Conservation (phyloP, 2,329 filamentous ascomycete genomes). For the Xylariaceae sp. region DNA sequence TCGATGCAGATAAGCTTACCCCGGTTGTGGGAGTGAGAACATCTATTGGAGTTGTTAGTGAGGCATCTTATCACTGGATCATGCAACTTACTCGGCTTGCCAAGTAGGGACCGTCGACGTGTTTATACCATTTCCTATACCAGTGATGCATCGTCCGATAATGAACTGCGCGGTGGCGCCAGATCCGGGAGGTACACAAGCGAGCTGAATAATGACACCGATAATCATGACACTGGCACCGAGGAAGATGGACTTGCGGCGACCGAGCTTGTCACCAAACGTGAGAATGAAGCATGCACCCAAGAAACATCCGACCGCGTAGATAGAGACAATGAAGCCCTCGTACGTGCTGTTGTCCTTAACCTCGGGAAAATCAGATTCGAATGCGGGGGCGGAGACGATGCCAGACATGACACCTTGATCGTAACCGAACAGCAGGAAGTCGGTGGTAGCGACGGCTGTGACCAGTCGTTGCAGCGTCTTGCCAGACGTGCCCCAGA, state of each 20-base stretch:
- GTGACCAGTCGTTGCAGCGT: slow-evolving; percentile 25
- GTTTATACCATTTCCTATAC: slow-evolving; percentile 47
- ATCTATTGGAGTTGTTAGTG: slow-evolving; percentile 25
- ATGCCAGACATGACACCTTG: slow-evolving; percentile 31
- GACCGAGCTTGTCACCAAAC: slow-evolving; percentile 50
- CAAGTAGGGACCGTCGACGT: slow-evolving; percentile 41
- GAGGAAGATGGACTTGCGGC: slow-evolving; percentile 49
- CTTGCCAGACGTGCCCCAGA: slow-evolving; percentile 27
- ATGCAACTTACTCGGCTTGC: slow-evolving; percentile 30
- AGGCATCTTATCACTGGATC: background rate
- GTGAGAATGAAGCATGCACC: slow-evolving; percentile 36
- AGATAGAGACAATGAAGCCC: slow-evolving; percentile 37
- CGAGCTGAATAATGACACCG: slow-evolving; percentile 50
- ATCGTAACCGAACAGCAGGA: slow-evolving; percentile 27
- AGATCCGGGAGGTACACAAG: slow-evolving; percentile 39
- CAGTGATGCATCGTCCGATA: slow-evolving; percentile 44
- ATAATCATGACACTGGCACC: slow-evolving; percentile 51
- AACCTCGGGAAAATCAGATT: slow-evolving; percentile 27
- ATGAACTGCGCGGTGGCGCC: slow-evolving; percentile 45
- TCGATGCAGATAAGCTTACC: slow-evolving; percentile 58
- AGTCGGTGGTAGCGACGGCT: slow-evolving; percentile 22
- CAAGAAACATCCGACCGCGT: slow-evolving; percentile 38
- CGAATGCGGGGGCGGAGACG: slow-evolving; percentile 24
- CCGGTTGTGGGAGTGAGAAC: slow-evolving; percentile 46
- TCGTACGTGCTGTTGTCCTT: slow-evolving; percentile 27